Conservation (phyloP, 139 green algal species). For the Desmodesmus armatus region DNA sequence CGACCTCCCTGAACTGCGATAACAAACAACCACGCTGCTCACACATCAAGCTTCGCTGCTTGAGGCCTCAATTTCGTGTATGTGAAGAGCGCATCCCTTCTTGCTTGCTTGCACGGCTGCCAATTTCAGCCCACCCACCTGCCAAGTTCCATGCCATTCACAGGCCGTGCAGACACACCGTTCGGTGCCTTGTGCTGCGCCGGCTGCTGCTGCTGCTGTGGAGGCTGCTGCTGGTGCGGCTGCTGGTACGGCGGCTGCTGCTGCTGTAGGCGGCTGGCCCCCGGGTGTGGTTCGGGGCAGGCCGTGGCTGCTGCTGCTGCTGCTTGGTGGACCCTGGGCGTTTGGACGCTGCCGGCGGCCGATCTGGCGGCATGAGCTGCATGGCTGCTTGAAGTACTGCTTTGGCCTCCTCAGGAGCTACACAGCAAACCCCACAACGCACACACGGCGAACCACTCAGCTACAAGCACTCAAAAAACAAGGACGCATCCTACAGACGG, state of each 20-base stretch:
- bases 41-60: too few species aligned
- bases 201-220: neutral
- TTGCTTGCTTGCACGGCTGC: too few species aligned
- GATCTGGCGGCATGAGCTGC: slow-evolving; percentile 12
- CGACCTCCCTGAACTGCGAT: too few species aligned
- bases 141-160: slow-evolving; percentile 19
- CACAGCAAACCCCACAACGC: too few species aligned
- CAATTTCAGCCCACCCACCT: neutral
- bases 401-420: too few species aligned
- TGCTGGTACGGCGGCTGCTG: neutral
- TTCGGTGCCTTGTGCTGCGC: slow-evolving; percentile 19
- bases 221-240: slow-evolving; percentile 23
- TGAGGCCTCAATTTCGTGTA: too few species aligned
- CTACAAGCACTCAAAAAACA: too few species aligned
- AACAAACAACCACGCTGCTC: too few species aligned
- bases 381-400: slow-evolving; percentile 10
- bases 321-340: too few species aligned
- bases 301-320: neutral
- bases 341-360: slow-evolving; percentile 12
- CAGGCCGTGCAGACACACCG: neutral
- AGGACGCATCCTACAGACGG: too few species aligned
- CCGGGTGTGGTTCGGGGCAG: neutral
- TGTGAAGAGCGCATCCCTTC: too few species aligned
- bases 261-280: neutral
- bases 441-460: too few species aligned